Base-by-base conservation (phyloP, 1,284 basidiomycete genomes). In the Earliella scabrosa region DNA sequence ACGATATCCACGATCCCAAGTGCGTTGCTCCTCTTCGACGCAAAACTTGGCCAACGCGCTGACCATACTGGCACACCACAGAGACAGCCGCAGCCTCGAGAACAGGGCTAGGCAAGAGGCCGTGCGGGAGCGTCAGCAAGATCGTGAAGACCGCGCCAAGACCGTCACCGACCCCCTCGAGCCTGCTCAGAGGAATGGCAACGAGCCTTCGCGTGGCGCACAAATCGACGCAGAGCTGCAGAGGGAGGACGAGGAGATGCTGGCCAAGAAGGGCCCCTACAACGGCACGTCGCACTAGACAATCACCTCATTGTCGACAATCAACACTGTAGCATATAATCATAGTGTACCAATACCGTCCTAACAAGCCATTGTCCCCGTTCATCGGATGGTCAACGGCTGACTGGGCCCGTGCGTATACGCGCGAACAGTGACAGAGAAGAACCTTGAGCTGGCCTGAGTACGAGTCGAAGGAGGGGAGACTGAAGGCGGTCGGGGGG, bases 151-250 rank as follows among this genome's bases (percentile, higher is more conserved):
- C n/a, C 54, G 58, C 10, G 38, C 52, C 0, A 44, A 55, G 44
- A 64, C 64, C 10, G 59, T 66, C 16, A 60, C 52, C 2, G 43
- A 67, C 49, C 64, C 66, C 7, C 61, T 64, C 1, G 64, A 63
- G 45, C 64, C 64, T 39, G 66, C 66, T 14, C 23, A 48, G 46
- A 59, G 52, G n/a, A 63, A 66, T 10, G 64, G 66, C 1, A 40
- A 67, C 34, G 34, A 66, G 52, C 63, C 66, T 1, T 67, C 66
- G 20, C 52, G 66, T 10, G 66, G 66, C 4, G 66, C 66, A 14
- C 53, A 67, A 45, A 46, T 67, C n/a, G 66, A 67, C 29, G 66
- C 66, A 0, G 63, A 66, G 35, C 24, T 67, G n/a, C 63, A 66
- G 51, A 39, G 45, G 32, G 64, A 66, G 46, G 66, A 67, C 34